These are phyloP conservation scores for Suillus occidentalis DNA, from an alignment of 768 basidiomycete species.

Conservation along the genomic window DNA sequence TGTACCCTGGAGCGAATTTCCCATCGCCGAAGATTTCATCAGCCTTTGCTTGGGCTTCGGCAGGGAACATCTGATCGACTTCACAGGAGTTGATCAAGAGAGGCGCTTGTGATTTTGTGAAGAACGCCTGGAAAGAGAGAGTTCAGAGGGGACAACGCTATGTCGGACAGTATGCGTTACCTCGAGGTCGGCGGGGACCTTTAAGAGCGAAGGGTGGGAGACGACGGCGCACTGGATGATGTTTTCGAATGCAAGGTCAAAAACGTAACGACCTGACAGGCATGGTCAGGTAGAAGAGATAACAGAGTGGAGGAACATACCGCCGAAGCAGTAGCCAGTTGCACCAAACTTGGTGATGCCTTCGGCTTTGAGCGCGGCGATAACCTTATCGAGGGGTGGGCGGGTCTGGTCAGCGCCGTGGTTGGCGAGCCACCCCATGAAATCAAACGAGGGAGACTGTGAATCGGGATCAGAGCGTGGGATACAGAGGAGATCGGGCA, in stretches of 20 bases:
- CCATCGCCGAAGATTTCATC: conserved; percentile 50
- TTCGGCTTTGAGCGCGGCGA: conserved; percentile 53
- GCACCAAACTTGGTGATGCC: conserved; percentile 61
- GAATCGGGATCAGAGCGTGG: neutral
- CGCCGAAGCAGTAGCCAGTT: conserved; percentile 72
- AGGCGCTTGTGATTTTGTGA: conserved; percentile 45
- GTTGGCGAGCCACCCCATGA: conserved; percentile 41
- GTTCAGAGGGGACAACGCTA: neutral
- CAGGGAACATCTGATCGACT: conserved; percentile 51
- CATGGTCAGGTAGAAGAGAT: neutral
- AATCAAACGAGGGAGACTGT: conserved; percentile 35
- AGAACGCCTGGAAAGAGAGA: conserved; percentile 44
- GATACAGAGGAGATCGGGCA: neutral
- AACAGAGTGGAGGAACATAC: conserved; percentile 29
- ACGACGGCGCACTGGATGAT: conserved; percentile 48
- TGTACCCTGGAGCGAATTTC: conserved; percentile 52
- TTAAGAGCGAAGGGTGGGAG: conserved; percentile 62
- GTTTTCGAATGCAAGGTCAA: conserved; percentile 62
- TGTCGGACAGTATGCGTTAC: conserved; percentile 29
- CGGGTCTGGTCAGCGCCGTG: conserved; percentile 45
- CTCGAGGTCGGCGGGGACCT: conserved; percentile 61
- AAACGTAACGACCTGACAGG: conserved; percentile 49
- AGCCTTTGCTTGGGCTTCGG: conserved; percentile 41
- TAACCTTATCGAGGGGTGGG: conserved; percentile 54
- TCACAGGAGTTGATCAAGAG: conserved; percentile 71